Base-by-base conservation (phyloP, 371 early-diverging fungal species). In the Nosema muscidifuracis region DNA sequence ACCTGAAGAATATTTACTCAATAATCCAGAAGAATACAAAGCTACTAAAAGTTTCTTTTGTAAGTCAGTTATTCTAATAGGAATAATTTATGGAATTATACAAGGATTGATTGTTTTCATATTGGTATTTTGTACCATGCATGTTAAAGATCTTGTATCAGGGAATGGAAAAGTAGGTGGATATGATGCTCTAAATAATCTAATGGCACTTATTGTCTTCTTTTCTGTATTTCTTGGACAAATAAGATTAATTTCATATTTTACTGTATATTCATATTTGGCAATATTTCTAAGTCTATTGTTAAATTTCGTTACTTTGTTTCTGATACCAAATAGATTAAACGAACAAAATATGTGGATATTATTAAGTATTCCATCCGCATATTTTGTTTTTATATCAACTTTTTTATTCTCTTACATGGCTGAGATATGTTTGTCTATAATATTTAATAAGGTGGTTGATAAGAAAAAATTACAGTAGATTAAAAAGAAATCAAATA, bases 171-270 rank as follows among this genome's bases (percentile, higher is more conserved):
- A 47, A 7, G 47, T 75, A 26, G 69, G 63, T 7, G 77, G 77
- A 56, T 80, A 77, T 40, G 36, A 20, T 22, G 60, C 36, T 44
- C 7, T 73, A 1, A 73, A 67, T 22, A 76, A 70, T 65, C 42
- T 67, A 12, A 65, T 72, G 26, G 70, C 74, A 7, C 20, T 77
- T 10, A 34, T 80, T 28, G 77, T 80, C 0, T 77, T 80, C 62
- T 60, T 28, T 31, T 55, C 75, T 20, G 75, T 80, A 18, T 38
- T 80, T 16, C 18, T 75, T 12, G 47, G 70, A 26, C 80, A 80
- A 62, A 62, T 75, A n/a, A 62, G 75, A 33, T 13, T 34, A 7
- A 75, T 77, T 24, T 51, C 67, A 16, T 80, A 51, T 55, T 58
- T 53, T 42, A 56, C 58, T 9, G 13, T 65, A 1, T 80, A 53